Evolutionary conservation across 306 rosid species (phyloP).

Genomic region (Ormosia semicastrata): DNA sequence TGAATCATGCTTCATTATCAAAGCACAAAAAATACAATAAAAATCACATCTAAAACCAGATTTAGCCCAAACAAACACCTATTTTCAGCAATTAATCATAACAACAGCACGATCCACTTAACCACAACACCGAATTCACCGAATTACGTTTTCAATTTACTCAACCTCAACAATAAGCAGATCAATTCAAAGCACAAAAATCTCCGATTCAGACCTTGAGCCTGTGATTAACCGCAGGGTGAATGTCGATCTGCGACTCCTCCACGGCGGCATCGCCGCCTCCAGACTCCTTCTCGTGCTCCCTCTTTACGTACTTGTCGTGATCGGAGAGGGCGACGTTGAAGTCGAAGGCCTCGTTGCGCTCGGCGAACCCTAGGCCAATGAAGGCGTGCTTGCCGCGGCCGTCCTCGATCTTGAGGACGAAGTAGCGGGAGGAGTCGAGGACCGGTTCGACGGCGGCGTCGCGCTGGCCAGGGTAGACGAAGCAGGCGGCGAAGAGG

Average conservation of each 20-base stretch:
- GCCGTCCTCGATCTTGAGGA: constrained; percentile 97
- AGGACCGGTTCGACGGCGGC: constrained; percentile 84
- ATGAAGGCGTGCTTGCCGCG: constrained; percentile 89
- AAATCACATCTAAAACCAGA: not conserved
- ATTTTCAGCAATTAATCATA: not conserved
- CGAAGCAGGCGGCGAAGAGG: constrained; percentile 94
- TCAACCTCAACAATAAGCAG: not conserved
- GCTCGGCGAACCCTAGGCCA: constrained; percentile 85
- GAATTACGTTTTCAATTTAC: not conserved
- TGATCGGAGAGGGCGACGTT: constrained; percentile 96
- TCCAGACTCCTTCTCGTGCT: constrained; percentile 69
- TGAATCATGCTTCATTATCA: not conserved
- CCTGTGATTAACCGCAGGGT: constrained; percentile 92
- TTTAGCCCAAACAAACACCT: not conserved
- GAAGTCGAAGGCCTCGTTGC: constrained; percentile 98
- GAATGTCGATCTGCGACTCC: constrained; percentile 84
- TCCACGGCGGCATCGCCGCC: constrained; percentile 32
- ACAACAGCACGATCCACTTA: not conserved
- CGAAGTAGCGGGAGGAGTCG: constrained; percentile 95
- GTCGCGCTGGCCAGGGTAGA: constrained; percentile 86
- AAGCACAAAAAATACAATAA: no score
- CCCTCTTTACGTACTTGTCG: constrained; percentile 85
- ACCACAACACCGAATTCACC: not conserved
- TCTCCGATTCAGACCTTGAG: constrained; percentile 56
- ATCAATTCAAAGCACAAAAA: not conserved